Conservation (phyloP, 495 filamentous ascomycete genomes). For the Poronia punctata region DNA sequence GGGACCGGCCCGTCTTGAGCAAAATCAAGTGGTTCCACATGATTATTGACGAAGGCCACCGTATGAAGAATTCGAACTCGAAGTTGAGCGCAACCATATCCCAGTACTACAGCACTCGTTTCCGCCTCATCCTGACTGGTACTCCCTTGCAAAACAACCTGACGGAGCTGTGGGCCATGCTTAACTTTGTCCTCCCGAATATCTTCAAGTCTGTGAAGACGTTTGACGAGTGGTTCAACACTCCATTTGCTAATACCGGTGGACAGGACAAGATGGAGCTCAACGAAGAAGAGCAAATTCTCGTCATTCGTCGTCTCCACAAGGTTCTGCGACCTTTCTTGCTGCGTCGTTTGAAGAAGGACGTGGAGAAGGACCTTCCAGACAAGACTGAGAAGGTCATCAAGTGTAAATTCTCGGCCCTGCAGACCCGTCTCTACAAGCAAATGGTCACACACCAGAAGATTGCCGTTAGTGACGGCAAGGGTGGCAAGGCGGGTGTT, state of each 20-base stretch:
- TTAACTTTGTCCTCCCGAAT: slow-evolving; percentile 96
- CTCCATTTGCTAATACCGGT: slow-evolving; percentile 96
- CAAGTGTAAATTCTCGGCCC: slow-evolving; percentile 95
- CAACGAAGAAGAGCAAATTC: slow-evolving; percentile 97
- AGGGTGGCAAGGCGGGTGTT: slow-evolving; percentile 91
- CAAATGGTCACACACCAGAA: slow-evolving; percentile 94
- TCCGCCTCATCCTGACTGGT: slow-evolving; percentile 93
- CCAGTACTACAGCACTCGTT: slow-evolving; percentile 88
- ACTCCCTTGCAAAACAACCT: slow-evolving; percentile 97
- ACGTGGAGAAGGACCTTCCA: slow-evolving; percentile 96
- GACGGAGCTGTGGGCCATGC: slow-evolving; percentile 89
- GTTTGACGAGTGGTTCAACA: slow-evolving; percentile 99
- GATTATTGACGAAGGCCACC: slow-evolving; percentile 99
- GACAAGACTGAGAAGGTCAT: slow-evolving; percentile 98
- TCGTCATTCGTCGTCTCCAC: slow-evolving; percentile 95
- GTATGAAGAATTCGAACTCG: slow-evolving; percentile 98
- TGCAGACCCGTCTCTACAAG: slow-evolving; percentile 90
- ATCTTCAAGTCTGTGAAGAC: slow-evolving; percentile 99
- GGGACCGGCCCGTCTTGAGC: slow-evolving; percentile 85
- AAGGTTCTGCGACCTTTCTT: slow-evolving; percentile 97
- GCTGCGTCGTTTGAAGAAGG: slow-evolving; percentile 96
- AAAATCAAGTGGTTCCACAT: slow-evolving; percentile 99
- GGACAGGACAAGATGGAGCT: slow-evolving; percentile 97
- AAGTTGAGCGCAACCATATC: slow-evolving; percentile 93
- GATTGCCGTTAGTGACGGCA: slow-evolving; percentile 86